A percentile compares a stretch with the other conserved stretches of the same genome.
These are phyloP conservation scores for Parascedosporium putredinis DNA, from an alignment of 2,329 filamentous ascomycete species.

Conservation along the genomic window DNA sequence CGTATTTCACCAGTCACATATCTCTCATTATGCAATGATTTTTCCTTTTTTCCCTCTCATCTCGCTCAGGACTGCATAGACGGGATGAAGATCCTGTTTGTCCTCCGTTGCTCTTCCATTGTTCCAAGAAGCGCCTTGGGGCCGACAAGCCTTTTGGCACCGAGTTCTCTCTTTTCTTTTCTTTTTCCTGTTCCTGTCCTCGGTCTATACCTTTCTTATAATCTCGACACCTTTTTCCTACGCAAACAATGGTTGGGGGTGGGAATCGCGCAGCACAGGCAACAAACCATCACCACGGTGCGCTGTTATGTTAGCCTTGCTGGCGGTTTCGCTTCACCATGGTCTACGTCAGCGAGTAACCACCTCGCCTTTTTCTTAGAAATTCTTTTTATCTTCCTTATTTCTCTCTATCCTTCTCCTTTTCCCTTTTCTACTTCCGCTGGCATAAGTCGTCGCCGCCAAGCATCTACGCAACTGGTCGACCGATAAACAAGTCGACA, in stretches of 20 bases:
- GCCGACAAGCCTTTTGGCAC: neutral
- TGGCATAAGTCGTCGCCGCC: neutral
- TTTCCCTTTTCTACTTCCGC: neutral
- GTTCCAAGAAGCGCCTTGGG: no score
- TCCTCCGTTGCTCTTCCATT: neutral
- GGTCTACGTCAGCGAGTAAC: neutral
- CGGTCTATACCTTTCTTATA: neutral
- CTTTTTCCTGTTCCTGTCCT: neutral
- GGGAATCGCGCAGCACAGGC: no score
- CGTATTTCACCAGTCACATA: neutral
- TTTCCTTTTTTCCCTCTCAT: neutral
- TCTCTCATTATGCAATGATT: neutral
- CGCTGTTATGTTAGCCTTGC: neutral
- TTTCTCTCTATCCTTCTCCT: conserved; percentile 4
- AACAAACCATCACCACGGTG: no score
- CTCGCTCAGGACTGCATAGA: neutral
- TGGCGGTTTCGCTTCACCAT: neutral
- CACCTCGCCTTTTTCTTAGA: neutral
- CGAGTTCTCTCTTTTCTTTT: neutral
- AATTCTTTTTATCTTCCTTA: no score
- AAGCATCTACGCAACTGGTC: neutral
- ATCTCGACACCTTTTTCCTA: neutral
- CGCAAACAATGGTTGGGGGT: no score
- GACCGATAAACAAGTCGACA: neutral
- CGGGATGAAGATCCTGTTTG: neutral